Base-by-base conservation (phyloP, 805 yeast genomes). In the Barnettozyma salicaria region DNA sequence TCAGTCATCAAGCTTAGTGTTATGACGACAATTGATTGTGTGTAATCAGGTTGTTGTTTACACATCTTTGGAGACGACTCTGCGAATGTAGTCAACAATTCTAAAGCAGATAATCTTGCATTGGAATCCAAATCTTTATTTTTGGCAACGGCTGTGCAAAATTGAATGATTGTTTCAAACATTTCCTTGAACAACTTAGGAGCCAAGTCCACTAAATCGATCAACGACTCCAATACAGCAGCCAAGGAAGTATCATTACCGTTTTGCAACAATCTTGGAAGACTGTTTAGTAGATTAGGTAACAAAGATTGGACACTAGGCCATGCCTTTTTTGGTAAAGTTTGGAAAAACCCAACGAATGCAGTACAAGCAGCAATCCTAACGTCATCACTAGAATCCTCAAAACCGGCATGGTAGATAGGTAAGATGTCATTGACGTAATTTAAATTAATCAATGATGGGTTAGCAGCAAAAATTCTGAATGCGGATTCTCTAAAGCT, bases 21-120 rank as follows among this genome's bases (percentile, higher is more conserved):
- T 43, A 77, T 74, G 36, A 81, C 63, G 23, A 92, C 84, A 58
- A 90, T 70, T 12, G 79, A 67, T 33, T 75, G 70, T 1, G 90
- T 76, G 60, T 88, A 92, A 7, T 73, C 63, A 6, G 80, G 70
- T 49, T 85, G 85, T 22, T 77, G 63, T 56, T 84, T 84, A 66
- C 97, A 90, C 98, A 92, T 92, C 35, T 78, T 79, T 26, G 98
- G 97, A 8, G 96, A 83, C 19, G 84, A 82, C 58, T 92, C 98
- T 42, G 92, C 77, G 56, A 92, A 92, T 0, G 95, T 83, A 6
- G 95, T 85, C 49, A 88, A 67, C 40, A 92, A 70, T 63, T 92
- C 98, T 44, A 92, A 65, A 5, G 96, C 92, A 1, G 92, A 81
- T 51, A 86, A 68, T 55, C 98, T 76, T 5, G 96, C 80, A 32